Percentiles rank a stretch among this genome's conserved stretches.
These are phyloP conservation scores for Monosporascus cannonballus DNA, from an alignment of 2,329 filamentous ascomycete genomes.

Conservation along the genomic window DNA sequence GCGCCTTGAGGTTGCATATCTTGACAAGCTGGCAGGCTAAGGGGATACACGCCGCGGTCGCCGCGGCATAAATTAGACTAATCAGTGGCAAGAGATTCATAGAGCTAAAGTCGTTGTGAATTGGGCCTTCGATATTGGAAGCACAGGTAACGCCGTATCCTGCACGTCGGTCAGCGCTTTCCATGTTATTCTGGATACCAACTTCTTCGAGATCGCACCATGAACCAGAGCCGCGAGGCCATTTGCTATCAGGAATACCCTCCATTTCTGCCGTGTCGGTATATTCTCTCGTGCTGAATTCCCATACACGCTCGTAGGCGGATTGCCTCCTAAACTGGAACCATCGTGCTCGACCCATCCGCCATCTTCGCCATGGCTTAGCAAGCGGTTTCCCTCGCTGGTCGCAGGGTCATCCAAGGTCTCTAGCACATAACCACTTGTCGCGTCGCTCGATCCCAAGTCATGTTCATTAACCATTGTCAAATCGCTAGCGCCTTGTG, in stretches of 20 bases:
- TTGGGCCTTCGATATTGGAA: slow-evolving; percentile 49
- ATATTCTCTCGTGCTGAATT: background rate
- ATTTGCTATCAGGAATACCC: background rate
- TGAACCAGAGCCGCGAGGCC: background rate
- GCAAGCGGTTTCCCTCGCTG: background rate
- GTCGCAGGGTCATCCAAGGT: no score
- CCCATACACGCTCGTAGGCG: background rate
- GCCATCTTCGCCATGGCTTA: background rate
- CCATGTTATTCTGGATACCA: no score
- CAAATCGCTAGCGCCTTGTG: no score
- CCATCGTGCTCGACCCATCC: no score
- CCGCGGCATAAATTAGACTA: slow-evolving; percentile 29
- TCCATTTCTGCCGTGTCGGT: background rate
- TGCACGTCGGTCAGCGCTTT: slow-evolving; percentile 7
- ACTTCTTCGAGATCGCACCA: background rate
- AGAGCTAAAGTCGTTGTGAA: slow-evolving; percentile 44
- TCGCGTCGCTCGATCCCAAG: no score
- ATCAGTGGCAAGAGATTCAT: slow-evolving; percentile 34
- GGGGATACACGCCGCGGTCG: slow-evolving; percentile 27
- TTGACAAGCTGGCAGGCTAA: slow-evolving; percentile 28
- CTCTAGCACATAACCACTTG: no score
- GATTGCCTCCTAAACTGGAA: background rate
- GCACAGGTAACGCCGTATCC: slow-evolving; percentile 39
- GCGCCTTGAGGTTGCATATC: slow-evolving; percentile 25
- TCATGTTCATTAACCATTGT: no score